phyloP scores from a whole-genome alignment of 2,329 filamentous ascomycete species.

The Botrytis aclada region DNA sequence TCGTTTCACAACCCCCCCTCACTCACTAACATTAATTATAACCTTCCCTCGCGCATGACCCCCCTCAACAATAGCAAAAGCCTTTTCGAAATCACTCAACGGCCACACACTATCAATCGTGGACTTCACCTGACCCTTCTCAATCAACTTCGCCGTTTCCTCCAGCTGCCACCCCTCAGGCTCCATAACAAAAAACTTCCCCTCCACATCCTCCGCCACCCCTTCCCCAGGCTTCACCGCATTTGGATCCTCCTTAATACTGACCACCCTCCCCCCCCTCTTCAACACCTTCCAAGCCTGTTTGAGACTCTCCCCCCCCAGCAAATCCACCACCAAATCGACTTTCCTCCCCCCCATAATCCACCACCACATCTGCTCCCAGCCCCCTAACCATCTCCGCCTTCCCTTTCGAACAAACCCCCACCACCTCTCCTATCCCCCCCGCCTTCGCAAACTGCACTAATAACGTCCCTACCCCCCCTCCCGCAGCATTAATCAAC shows the following conservation, averaged over 20 bases:
- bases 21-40: slow-evolving; percentile 1
- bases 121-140: neutral
- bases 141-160: neutral
- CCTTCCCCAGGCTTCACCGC: neutral
- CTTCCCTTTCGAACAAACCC: neutral
- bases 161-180: slow-evolving; percentile 12
- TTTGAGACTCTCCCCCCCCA: neutral
- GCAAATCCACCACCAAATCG: slow-evolving; percentile 12
- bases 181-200: slow-evolving; percentile 1
- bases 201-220: neutral
- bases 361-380: slow-evolving; percentile 5
- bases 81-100: slow-evolving; percentile 7
- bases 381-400: neutral
- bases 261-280: neutral
- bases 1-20: too few species aligned
- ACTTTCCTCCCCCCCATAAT: neutral
- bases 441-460: slow-evolving; percentile 14
- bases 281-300: slow-evolving; percentile 1
- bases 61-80: slow-evolving; percentile 6
- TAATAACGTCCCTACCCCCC: neutral
- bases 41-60: slow-evolving; percentile 13
- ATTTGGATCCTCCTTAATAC: slow-evolving; percentile 3
- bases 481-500: slow-evolving; percentile 8
- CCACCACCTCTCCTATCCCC: neutral
- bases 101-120: slow-evolving; percentile 10